Evolutionary conservation across 1,139 yeast genomes (phyloP).

Genomic region (Ogataea hybrid): DNA sequence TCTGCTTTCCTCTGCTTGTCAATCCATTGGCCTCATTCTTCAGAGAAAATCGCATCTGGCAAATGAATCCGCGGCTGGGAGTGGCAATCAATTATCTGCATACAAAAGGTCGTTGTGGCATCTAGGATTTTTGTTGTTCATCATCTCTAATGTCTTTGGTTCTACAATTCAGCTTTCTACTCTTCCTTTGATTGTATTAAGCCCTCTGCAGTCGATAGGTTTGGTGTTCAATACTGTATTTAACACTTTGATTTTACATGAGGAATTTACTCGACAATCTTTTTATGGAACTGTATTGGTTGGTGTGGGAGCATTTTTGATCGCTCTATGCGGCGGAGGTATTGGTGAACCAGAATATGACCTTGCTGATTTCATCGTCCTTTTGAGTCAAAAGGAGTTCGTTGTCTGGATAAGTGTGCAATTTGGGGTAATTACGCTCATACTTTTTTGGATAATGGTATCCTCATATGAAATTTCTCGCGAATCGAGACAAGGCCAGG

Average conservation of each 20-base stretch:
- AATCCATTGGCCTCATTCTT: constrained; percentile 78
- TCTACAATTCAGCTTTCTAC: no score
- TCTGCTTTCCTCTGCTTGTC: constrained; percentile 74
- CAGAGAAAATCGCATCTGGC: constrained; percentile 77
- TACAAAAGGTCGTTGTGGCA: no score
- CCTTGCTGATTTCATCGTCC: constrained; percentile 42
- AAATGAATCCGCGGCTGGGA: constrained; percentile 29
- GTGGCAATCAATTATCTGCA: constrained; percentile 34
- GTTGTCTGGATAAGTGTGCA: constrained; percentile 43
- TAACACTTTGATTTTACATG: no score
- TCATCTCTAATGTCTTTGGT: no score
- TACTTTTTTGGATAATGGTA: constrained; percentile 28
- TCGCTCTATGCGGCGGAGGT: constrained; percentile 60
- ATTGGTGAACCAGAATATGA: constrained; percentile 51
- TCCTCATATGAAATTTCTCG: constrained; percentile 3
- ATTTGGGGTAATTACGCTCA: constrained; percentile 30
- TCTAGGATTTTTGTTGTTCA: no score
- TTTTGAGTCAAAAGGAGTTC: constrained; percentile 41
- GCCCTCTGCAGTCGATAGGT: no score
- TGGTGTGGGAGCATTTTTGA: no score
- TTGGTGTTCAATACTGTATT: no score
- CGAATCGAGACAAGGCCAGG: no score
- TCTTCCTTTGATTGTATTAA: no score
- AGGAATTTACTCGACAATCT: no score
- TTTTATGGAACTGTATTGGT: no score